These are phyloP conservation scores for Linum usitatissimum DNA, from an alignment of 345 rosid species.

Conservation along the genomic window DNA sequence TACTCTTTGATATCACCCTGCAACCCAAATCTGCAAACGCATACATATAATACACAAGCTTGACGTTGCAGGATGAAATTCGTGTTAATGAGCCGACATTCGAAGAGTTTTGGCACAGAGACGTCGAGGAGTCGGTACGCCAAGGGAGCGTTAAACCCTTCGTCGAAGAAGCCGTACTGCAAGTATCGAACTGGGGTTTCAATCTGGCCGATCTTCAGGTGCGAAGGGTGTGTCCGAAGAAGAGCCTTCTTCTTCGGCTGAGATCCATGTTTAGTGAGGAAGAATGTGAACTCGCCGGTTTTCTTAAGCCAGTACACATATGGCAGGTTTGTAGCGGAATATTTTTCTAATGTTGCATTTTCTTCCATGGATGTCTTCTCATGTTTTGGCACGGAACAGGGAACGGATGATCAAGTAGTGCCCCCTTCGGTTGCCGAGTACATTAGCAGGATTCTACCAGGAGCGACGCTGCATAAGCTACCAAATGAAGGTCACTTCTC, in stretches of 20 bases:
- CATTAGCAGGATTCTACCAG: conserved; percentile 64
- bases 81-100: conserved; percentile 39
- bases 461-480: conserved; percentile 48
- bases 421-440: conserved; percentile 58
- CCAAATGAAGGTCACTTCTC: conserved; percentile 86
- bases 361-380: neutral
- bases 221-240: conserved; percentile 50
- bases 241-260: conserved; percentile 71
- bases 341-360: conserved; percentile 7
- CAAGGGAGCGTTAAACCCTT: conserved; percentile 67
- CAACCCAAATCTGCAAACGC: neutral
- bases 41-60: conserved; percentile 1
- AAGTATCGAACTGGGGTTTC: conserved; percentile 84
- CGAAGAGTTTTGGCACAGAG: conserved; percentile 77
- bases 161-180: conserved; percentile 61
- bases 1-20: neutral
- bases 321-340: conserved; percentile 68
- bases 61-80: conserved; percentile 52
- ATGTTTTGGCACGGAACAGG: conserved; percentile 30
- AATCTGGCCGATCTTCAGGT: conserved; percentile 56
- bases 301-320: conserved; percentile 65
- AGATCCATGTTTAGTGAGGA: conserved; percentile 59
- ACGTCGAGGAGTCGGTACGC: conserved; percentile 85
- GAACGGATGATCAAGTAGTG: conserved; percentile 63
- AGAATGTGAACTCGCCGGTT: conserved; percentile 68